Base-by-base conservation (phyloP, 1,284 basidiomycete genomes). In the Puccinia coronata region DNA sequence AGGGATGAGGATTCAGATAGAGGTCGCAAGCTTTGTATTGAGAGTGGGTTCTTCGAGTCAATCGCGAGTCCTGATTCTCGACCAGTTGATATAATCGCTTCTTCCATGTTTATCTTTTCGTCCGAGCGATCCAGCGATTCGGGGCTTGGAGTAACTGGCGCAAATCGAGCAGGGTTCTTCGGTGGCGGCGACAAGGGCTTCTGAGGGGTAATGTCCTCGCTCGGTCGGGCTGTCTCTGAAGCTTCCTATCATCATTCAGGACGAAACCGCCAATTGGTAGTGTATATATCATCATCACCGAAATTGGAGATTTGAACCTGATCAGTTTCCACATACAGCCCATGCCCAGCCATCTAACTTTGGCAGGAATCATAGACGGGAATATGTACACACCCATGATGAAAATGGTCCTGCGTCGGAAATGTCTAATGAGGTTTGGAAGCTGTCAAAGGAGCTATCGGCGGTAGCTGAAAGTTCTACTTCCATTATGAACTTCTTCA, bases 361-460 rank as follows among this genome's bases (percentile, higher is more conserved):
- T 34, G 9, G n/a, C n/a, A n/a, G n/a, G n/a, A n/a, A n/a, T n/a
- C n/a, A n/a, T n/a, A 16, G 28, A 31, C 25, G 5, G 31, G 57
- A 59, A n/a, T n/a, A n/a, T n/a, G n/a, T 59, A 59, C 57, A 34
- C 28, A 59, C 57, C 57, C 57, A 59, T 59, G 28, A 31, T 28
- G 57, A 16, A 47, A 47, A 8, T 47, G 9, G 57, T 25, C 28
- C 34, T 34, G 55, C 3, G 18, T 59, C 28, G 14, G 28, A 31
- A 8, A 28, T 31, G 18, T 59, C 57, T 59, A 11, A 1, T 31
- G 57, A 59, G 28, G 4, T 59, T 34, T 59, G 28, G 57, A 59
- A 59, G 57, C 57, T 59, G 28, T 57, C n/a, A 9, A 25, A 14
- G 28, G 28, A 59, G 57, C 57, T 59, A 59, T 59, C 57, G 57